These are phyloP conservation scores for Lactarius hengduanensis DNA, from an alignment of 768 basidiomycete genomes.

Conservation along the genomic window DNA sequence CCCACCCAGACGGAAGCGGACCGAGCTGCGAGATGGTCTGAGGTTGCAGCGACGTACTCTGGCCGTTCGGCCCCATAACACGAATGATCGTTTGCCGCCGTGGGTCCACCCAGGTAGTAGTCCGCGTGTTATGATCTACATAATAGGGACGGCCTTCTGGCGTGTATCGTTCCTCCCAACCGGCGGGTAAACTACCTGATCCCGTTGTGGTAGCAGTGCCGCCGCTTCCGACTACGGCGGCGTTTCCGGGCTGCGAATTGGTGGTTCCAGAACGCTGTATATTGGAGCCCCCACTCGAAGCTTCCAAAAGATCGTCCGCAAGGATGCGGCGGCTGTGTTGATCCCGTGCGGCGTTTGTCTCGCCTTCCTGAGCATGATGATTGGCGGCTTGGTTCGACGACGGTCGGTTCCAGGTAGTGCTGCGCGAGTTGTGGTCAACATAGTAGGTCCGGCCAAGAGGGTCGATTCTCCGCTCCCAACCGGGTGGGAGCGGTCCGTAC, in stretches of 20 bases:
- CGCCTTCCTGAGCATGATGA: constrained; percentile 63
- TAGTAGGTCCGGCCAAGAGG: constrained; percentile 96
- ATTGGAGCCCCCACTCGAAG: constrained; percentile 42
- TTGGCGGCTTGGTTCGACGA: constrained; percentile 75
- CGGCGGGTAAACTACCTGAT: constrained; percentile 85
- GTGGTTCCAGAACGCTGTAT: constrained; percentile 32
- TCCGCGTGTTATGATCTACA: constrained; percentile 98
- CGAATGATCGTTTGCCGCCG: constrained; percentile 95
- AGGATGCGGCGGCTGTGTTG: constrained; percentile 83
- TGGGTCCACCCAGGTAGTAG: constrained; percentile 99
- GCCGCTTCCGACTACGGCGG: constrained; percentile 48
- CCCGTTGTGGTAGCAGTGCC: constrained; percentile 65
- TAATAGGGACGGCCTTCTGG: constrained; percentile 98
- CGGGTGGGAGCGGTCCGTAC: constrained; percentile 82
- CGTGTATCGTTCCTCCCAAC: constrained; percentile 99
- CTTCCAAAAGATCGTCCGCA: constrained; percentile 83
- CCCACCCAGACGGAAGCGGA: constrained; percentile 97
- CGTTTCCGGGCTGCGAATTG: constrained; percentile 35
- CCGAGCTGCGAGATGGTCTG: constrained; percentile 97
- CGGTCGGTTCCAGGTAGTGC: constrained; percentile 97
- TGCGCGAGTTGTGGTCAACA: constrained; percentile 97
- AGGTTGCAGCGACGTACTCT: constrained; percentile 83
- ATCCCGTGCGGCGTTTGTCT: constrained; percentile 82
- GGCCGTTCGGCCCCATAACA: constrained; percentile 92
- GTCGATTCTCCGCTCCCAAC: constrained; percentile 98